Base-by-base conservation (phyloP, 164 flowering plant species). In the Aristolochia contorta region DNA sequence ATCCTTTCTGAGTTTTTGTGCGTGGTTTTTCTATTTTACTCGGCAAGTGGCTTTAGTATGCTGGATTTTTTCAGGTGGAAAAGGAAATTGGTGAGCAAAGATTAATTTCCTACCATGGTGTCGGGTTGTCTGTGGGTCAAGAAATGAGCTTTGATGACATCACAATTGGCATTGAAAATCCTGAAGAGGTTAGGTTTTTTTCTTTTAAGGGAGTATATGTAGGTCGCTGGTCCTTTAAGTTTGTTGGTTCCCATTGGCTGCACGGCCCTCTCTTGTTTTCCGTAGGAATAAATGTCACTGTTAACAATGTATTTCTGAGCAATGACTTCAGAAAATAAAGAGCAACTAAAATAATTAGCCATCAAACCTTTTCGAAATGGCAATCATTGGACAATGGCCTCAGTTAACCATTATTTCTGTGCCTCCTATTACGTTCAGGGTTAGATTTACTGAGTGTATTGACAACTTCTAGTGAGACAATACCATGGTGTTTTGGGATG, bases 71-170 rank as follows among this genome's bases (percentile, higher is more conserved):
- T 16, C 78, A 93, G 98, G 96, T 93, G 18, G 92, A 87, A 66
- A 93, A 83, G 74, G 89, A 87, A 68, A 86, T 93, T 62, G 97
- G 98, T 69, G 98, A 93, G 77, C 80, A 56, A 67, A 77, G 98
- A 73, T 62, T 81, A 54, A 69, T 93, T 45, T 68, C 85, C 60
- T 93, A 80, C 69, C 85, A 81, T 75, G 98, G 97, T 47, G 70
- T 69, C 68, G 98, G 96, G 56, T 37, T 93, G 69, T 93, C 96
- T 3, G 85, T 80, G 47, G 84, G 72, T 54, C 83, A 86, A 58
- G 80, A 77, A 68, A 76, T 87, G 54, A 79, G 59, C 73, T 81
- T 75, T 71, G 60, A 67, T 54, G 81, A 82, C 41, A 43, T 84
- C 61, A 52, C 74, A 59, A 66, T 77, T 57, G 52, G 72, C 47